Evolutionary conservation across 768 basidiomycete genomes (phyloP).

Genomic region (Chalciporus sphaerocephalus): DNA sequence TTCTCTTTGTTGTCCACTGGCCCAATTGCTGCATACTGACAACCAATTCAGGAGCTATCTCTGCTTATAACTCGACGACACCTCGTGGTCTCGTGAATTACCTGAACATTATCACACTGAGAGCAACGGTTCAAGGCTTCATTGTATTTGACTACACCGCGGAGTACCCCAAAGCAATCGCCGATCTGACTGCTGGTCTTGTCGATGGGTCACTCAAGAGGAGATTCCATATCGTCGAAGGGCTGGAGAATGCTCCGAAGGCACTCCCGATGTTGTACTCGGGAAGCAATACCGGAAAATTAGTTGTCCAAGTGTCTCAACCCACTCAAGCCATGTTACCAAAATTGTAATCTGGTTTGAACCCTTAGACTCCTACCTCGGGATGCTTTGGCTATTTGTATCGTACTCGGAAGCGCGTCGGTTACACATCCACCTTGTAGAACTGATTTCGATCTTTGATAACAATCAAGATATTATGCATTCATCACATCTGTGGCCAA

Average conservation of each 20-base stretch:
- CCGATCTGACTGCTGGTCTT: conserved; percentile 55
- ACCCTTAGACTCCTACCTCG: neutral
- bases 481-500: no score
- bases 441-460: no score
- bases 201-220: conserved; percentile 69
- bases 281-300: conserved; percentile 77
- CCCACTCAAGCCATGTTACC: neutral
- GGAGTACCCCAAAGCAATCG: conserved; percentile 54
- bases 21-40: conserved; percentile 7
- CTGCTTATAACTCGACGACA: conserved; percentile 63
- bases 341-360: conserved; percentile 7
- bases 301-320: conserved; percentile 59
- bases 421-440: no score
- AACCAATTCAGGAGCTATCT: conserved; percentile 63
- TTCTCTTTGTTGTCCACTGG: neutral
- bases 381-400: neutral
- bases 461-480: no score
- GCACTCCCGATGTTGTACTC: conserved; percentile 68
- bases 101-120: conserved; percentile 63
- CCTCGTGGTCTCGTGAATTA: conserved; percentile 69
- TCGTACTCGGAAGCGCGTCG: no score
- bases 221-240: conserved; percentile 75
- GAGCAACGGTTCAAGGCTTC: conserved; percentile 82
- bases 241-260: conserved; percentile 66
- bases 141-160: conserved; percentile 73